Evolutionary conservation across 495 filamentous ascomycete species (phyloP).

Genomic region (Hypomontagnella submonticulosa): DNA sequence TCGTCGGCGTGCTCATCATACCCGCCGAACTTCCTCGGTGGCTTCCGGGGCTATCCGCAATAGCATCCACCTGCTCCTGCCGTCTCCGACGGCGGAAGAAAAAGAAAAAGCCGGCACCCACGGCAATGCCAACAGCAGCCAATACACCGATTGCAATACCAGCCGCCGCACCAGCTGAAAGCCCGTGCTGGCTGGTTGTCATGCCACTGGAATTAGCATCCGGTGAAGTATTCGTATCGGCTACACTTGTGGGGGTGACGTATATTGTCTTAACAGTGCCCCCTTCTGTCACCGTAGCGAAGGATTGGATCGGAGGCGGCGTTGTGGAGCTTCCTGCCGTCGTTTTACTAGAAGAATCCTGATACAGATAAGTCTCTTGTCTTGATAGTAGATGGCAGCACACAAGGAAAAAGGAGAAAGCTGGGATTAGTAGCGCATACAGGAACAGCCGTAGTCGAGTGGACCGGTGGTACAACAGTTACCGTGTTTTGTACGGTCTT

Average conservation of each 20-base stretch:
- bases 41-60: constrained; percentile 40
- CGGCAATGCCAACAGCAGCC: constrained; percentile 41
- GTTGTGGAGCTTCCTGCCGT: constrained; percentile 7
- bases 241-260: constrained; percentile 41
- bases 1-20: constrained; percentile 51
- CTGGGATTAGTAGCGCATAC: constrained; percentile 45
- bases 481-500: constrained; percentile 49
- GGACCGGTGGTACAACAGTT: constrained; percentile 42
- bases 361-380: constrained; percentile 15
- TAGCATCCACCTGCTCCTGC: constrained; percentile 36
- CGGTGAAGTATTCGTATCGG: constrained; percentile 4
- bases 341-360: constrained; percentile 9
- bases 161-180: constrained; percentile 50
- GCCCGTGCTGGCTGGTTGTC: constrained; percentile 38
- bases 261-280: constrained; percentile 57
- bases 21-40: constrained; percentile 55
- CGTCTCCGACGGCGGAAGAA: constrained; percentile 51
- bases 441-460: constrained; percentile 47
- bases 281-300: constrained; percentile 56
- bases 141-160: constrained; percentile 59
- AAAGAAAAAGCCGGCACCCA: constrained; percentile 44
- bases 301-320: constrained; percentile 34
- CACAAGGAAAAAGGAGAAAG: constrained; percentile 27
- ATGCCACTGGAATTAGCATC: constrained; percentile 31
- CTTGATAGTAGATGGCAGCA: not conserved